Evolutionary conservation across 257 asterid species (phyloP).

Genomic region (Solanum tarijense): DNA sequence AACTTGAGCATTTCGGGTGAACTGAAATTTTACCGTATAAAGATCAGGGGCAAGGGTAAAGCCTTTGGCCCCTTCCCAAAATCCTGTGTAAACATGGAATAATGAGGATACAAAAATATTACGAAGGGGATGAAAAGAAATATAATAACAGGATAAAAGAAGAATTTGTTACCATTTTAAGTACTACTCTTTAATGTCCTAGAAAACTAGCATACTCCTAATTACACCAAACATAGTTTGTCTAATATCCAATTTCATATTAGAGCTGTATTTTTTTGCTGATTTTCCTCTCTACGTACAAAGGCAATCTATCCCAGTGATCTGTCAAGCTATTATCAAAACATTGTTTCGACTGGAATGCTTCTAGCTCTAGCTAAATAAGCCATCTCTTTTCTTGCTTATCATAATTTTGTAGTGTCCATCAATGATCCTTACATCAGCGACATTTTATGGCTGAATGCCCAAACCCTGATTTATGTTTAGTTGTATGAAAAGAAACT

Average conservation of each 20-base stretch:
- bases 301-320: not conserved
- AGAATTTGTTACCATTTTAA: not conserved
- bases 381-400: not conserved
- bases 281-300: not conserved
- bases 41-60: not conserved
- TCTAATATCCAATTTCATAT: not conserved
- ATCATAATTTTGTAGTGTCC: not conserved
- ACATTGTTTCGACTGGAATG: not conserved
- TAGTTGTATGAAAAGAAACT: not conserved
- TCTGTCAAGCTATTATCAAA: not conserved
- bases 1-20: not conserved
- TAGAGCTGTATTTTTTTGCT: not conserved
- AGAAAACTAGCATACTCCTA: not conserved
- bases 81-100: not conserved
- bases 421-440: not conserved
- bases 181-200: not conserved
- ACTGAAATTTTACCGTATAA: not conserved
- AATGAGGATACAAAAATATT: not conserved
- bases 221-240: not conserved
- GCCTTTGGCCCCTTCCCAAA: not conserved
- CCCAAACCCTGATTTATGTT: not conserved
- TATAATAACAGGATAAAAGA: not conserved
- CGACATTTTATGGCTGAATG: not conserved
- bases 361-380: not conserved
- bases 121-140: not conserved